phyloP scores from a whole-genome alignment of 2,329 filamentous ascomycete genomes.

The Verticillium tricorpus region DNA sequence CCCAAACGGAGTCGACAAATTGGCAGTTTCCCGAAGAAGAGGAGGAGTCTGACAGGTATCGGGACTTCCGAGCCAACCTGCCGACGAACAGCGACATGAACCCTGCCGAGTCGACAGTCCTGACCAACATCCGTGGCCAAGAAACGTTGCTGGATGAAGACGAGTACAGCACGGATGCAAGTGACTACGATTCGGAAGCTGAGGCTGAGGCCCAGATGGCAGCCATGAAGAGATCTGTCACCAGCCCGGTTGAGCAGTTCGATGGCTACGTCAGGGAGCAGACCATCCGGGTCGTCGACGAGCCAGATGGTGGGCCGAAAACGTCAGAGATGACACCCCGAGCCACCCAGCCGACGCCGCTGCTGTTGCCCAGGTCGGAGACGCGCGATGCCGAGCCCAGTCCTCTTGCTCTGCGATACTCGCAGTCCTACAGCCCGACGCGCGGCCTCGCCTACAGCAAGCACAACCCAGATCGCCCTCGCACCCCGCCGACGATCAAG shows the following conservation, averaged over 20 bases:
- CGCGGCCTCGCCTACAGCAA: background rate
- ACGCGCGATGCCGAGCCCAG: constrained; percentile 11
- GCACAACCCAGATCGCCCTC: constrained; percentile 14
- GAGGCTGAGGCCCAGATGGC: background rate
- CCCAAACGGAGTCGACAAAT: background rate
- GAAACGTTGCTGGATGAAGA: background rate
- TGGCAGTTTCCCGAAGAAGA: background rate
- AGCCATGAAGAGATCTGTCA: background rate
- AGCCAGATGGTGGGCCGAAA: constrained; percentile 5
- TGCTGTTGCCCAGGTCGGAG: constrained; percentile 9
- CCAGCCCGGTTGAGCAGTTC: background rate
- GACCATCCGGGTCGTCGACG: constrained; percentile 6
- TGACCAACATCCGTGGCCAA: background rate
- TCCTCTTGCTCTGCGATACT: constrained; percentile 12
- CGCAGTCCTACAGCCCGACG: constrained; percentile 6
- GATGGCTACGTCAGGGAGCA: constrained; percentile 5
- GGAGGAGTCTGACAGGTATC: background rate
- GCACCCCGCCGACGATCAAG: constrained; percentile 10
- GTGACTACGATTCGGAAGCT: background rate
- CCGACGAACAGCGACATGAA: background rate
- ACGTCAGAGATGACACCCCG: constrained; percentile 5
- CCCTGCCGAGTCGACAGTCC: background rate
- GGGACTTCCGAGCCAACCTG: background rate
- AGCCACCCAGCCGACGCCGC: constrained; percentile 9
- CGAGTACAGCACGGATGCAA: background rate